These are phyloP conservation scores for Nitzschia sp. DNA, from an alignment of 108 stramenopile genomes.

Conservation along the genomic window DNA sequence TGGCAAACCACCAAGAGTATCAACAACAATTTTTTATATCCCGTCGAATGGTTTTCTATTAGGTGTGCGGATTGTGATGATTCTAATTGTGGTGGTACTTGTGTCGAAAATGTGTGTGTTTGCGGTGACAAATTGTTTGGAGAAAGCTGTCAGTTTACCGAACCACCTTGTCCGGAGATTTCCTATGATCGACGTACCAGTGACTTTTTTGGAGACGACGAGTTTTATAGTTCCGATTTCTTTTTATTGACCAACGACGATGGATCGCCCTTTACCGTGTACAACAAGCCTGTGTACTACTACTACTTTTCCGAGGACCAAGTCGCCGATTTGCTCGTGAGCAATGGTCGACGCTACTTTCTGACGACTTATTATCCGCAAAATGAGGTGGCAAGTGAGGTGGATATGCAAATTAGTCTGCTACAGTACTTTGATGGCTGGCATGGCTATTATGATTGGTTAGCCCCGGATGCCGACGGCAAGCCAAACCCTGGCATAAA, in stretches of 20 bases:
- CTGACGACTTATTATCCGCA: too few species aligned
- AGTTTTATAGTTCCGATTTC: not conserved
- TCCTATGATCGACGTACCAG: not conserved
- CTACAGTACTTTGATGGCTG: too few species aligned
- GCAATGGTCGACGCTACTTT: too few species aligned
- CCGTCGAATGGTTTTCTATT: not conserved
- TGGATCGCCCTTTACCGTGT: not conserved
- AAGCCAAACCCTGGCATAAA: too few species aligned
- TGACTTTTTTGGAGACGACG: not conserved
- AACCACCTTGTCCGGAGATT: not conserved
- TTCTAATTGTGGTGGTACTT: not conserved
- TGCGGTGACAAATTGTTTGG: slow-evolving; percentile 2
- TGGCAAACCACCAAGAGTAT: too few species aligned
- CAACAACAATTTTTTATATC: not conserved
- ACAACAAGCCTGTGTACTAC: slow-evolving; percentile 10
- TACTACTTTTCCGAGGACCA: not conserved
- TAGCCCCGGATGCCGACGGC: too few species aligned
- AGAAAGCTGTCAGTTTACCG: slow-evolving; percentile 4
- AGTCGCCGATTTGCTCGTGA: not conserved
- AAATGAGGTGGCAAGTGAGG: too few species aligned
- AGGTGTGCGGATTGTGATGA: slow-evolving; percentile 16
- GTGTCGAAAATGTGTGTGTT: slow-evolving; percentile 9
- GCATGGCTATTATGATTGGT: too few species aligned
- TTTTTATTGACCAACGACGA: not conserved
- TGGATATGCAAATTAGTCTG: too few species aligned